These are phyloP conservation scores for Singerocomus rubriflavus DNA, from an alignment of 1,284 basidiomycete genomes.

Conservation along the genomic window DNA sequence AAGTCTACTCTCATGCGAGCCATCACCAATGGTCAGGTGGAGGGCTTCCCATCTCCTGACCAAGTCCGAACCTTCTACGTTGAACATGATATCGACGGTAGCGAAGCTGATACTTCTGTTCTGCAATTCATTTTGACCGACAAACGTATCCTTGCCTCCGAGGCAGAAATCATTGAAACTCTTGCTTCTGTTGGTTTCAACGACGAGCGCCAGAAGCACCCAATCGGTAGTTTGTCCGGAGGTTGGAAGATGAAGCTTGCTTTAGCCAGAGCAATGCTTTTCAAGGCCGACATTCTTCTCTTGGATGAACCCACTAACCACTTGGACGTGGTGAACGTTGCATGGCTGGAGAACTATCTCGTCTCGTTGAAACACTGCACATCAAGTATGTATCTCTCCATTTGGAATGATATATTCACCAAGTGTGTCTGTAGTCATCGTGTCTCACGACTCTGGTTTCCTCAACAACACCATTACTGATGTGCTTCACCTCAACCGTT, in stretches of 20 bases:
- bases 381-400: constrained; percentile 59
- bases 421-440: constrained; percentile 63
- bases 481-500: constrained; percentile 98
- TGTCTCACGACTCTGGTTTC: constrained; percentile 99
- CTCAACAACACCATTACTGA: constrained; percentile 99
- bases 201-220: constrained; percentile 79
- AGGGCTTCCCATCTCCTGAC: constrained; percentile 95
- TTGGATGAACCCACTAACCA: constrained; percentile 99
- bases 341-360: constrained; percentile 97
- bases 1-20: constrained; percentile 99
- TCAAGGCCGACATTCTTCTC: constrained; percentile 96
- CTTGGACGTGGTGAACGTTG: constrained; percentile 95
- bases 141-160: constrained; percentile 74
- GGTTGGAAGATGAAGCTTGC: constrained; percentile 99
- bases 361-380: constrained; percentile 87
- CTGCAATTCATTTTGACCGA: constrained; percentile 87
- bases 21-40: constrained; percentile 94
- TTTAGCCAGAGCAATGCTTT: constrained; percentile 96
- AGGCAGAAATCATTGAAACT: constrained; percentile 75
- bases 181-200: constrained; percentile 91
- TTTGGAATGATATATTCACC: constrained; percentile 14
- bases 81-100: constrained; percentile 97
- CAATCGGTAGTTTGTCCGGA: constrained; percentile 93
- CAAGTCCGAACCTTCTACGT: constrained; percentile 98
- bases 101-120: constrained; percentile 89